Conservation (phyloP, 352 stramenopile species). For the Pythium rishiriense region DNA sequence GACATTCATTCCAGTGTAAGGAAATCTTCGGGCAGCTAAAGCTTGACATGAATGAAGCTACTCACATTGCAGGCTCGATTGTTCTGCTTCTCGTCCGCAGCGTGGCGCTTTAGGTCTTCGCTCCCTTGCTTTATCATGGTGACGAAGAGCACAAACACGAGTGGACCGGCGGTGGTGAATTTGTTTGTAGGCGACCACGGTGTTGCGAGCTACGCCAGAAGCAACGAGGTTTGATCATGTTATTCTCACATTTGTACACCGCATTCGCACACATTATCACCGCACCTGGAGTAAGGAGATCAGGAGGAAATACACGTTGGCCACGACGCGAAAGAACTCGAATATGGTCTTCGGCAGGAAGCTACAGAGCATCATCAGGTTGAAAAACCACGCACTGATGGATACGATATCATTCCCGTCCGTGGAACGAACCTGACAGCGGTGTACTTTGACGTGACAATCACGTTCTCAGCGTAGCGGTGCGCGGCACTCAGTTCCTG, state of each 20-base stretch:
- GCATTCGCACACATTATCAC: not conserved
- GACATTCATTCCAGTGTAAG: too few species aligned
- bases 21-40: too few species aligned
- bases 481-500: conserved; percentile 47
- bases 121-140: conserved; percentile 75
- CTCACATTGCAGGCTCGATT: conserved; percentile 46
- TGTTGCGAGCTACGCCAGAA: conserved; percentile 57
- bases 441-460: conserved; percentile 93
- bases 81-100: conserved; percentile 68
- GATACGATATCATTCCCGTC: not conserved
- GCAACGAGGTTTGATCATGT: not conserved
- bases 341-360: conserved; percentile 94
- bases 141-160: conserved; percentile 74
- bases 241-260: not conserved
- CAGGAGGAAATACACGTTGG: conserved; percentile 95
- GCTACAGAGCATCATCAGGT: conserved; percentile 23
- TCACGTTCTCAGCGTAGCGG: conserved; percentile 75
- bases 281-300: conserved; percentile 89
- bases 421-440: conserved; percentile 30
- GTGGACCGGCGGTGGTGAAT: conserved; percentile 68
- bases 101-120: conserved; percentile 71
- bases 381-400: not conserved
- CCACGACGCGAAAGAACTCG: conserved; percentile 93
- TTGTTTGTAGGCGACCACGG: conserved; percentile 67
- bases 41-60: not conserved